These are phyloP conservation scores for Blastomyces gilchristii DNA, from an alignment of 2,329 filamentous ascomycete species.

Conservation along the genomic window DNA sequence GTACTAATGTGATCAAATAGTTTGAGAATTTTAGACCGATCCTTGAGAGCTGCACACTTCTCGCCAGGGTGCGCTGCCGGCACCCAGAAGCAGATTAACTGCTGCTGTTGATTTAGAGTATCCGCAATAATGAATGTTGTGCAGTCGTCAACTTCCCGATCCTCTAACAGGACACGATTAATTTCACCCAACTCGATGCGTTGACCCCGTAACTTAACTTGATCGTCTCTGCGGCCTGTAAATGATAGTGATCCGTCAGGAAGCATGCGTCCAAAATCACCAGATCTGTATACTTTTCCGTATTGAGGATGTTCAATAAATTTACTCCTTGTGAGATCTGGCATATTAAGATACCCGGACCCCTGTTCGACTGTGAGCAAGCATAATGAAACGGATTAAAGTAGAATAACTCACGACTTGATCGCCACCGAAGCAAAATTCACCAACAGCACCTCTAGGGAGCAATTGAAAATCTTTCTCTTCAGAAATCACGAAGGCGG, in stretches of 20 bases:
- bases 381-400: not conserved
- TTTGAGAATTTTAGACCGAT: slow-evolving; percentile 23
- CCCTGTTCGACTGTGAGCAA: slow-evolving; percentile 27
- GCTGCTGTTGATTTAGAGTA: slow-evolving; percentile 34
- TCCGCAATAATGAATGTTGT: slow-evolving; percentile 50
- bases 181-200: slow-evolving; percentile 71
- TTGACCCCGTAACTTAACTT: slow-evolving; percentile 73
- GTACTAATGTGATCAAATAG: slow-evolving; percentile 48
- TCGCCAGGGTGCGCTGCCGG: slow-evolving; percentile 24
- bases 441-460: slow-evolving; percentile 63
- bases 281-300: slow-evolving; percentile 70
- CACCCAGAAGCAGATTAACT: slow-evolving; percentile 62
- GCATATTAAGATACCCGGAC: slow-evolving; percentile 60
- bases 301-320: slow-evolving; percentile 59
- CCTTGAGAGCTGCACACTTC: slow-evolving; percentile 5
- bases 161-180: slow-evolving; percentile 49
- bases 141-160: slow-evolving; percentile 48
- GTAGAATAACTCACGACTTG: slow-evolving; percentile 50
- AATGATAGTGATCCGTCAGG: slow-evolving; percentile 66
- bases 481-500: slow-evolving; percentile 51
- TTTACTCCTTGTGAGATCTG: slow-evolving; percentile 51
- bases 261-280: slow-evolving; percentile 71
- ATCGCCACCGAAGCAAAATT: slow-evolving; percentile 77
- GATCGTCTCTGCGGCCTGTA: slow-evolving; percentile 62
- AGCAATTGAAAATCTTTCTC: slow-evolving; percentile 43